Percentiles rank a stretch among this genome's conserved stretches.
Conservation (phyloP, 1,284 basidiomycete genomes). For the Fomitiporia mediterranea region DNA sequence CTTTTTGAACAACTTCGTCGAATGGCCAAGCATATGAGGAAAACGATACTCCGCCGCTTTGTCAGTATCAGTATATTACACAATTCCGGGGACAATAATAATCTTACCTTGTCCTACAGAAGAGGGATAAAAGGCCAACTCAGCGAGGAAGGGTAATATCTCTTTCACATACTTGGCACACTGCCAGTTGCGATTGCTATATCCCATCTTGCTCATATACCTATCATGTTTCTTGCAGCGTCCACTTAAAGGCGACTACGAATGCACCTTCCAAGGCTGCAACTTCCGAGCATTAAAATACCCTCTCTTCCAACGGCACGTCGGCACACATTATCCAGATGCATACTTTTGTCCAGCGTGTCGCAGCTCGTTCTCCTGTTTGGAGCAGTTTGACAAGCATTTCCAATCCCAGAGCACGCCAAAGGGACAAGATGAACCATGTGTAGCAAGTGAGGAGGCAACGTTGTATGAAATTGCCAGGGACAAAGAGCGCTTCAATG, state of each 20-base stretch:
- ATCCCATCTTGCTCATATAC: too few species aligned
- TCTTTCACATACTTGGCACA: too few species aligned
- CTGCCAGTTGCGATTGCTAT: too few species aligned
- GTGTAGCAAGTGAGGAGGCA: slow-evolving; percentile 1
- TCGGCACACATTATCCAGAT: slow-evolving; percentile 9
- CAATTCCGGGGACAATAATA: too few species aligned
- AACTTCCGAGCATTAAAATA: background rate
- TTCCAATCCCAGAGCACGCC: background rate
- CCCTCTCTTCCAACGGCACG: background rate
- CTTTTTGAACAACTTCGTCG: background rate
- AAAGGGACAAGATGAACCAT: background rate
- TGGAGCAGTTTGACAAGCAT: background rate
- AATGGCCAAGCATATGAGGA: background rate
- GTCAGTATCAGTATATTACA: background rate
- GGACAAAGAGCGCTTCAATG: slow-evolving; percentile 10
- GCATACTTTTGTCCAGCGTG: slow-evolving; percentile 14
- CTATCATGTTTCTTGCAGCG: too few species aligned
- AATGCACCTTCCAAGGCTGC: background rate
- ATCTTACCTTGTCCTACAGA: too few species aligned
- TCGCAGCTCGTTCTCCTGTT: background rate
- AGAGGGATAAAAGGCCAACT: too few species aligned
- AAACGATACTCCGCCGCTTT: background rate
- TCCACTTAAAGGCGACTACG: background rate
- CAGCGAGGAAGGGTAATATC: too few species aligned
- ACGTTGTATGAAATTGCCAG: background rate